Evolutionary conservation across 2,329 filamentous ascomycete species (phyloP).

Genomic region (Cyphellophora europaea): DNA sequence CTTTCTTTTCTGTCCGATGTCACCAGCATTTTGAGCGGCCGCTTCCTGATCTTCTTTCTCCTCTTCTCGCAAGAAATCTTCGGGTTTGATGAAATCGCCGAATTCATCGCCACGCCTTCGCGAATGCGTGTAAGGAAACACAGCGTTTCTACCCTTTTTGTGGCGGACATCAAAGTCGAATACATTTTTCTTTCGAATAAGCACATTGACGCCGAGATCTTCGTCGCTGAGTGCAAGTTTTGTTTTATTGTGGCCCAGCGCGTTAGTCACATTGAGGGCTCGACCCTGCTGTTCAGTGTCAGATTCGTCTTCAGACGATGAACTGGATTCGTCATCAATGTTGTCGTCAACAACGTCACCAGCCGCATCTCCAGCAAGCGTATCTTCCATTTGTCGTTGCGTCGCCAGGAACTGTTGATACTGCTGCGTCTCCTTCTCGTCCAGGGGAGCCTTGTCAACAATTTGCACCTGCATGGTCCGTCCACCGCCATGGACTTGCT

Average conservation of each 20-base stretch:
- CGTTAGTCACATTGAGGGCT: conserved; percentile 78
- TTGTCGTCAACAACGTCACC: conserved; percentile 60
- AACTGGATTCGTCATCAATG: conserved; percentile 74
- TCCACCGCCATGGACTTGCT: conserved; percentile 58
- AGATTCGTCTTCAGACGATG: conserved; percentile 79
- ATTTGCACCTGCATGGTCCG: conserved; percentile 53
- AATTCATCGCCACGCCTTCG: conserved; percentile 80
- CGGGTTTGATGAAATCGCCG: conserved; percentile 84
- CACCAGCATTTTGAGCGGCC: conserved; percentile 43
- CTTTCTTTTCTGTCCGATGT: conserved; percentile 83
- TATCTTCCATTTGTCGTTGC: conserved; percentile 77
- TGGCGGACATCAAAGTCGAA: conserved; percentile 87
- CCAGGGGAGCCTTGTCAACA: conserved; percentile 55
- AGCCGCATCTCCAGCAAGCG: conserved; percentile 44
- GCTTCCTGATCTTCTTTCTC: conserved; percentile 66
- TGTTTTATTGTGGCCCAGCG: conserved; percentile 73
- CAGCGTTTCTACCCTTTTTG: conserved; percentile 83
- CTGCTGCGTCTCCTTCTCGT: conserved; percentile 64
- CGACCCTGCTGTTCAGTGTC: conserved; percentile 87
- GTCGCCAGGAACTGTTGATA: conserved; percentile 92
- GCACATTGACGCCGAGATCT: conserved; percentile 82
- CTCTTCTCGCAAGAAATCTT: conserved; percentile 88
- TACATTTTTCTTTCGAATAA: conserved; percentile 80
- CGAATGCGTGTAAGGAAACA: conserved; percentile 79
- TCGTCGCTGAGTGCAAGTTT: conserved; percentile 82